Evolutionary conservation across 1,139 yeast species (phyloP).

Genomic region (Geotrichum cucujoidarum): DNA sequence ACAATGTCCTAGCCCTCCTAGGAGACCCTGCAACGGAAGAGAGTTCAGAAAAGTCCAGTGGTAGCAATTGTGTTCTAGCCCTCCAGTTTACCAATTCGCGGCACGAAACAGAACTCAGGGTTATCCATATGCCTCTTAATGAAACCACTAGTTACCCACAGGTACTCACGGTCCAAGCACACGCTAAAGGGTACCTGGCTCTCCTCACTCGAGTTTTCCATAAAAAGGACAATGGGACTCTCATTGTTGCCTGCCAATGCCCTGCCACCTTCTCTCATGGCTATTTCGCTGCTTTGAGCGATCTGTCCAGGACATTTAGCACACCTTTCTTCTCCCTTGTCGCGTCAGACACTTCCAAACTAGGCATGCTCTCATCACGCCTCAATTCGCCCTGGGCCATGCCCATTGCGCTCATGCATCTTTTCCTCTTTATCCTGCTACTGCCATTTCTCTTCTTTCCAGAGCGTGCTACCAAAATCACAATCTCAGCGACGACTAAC

Average conservation of each 20-base stretch:
- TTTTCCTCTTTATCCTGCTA: slow-evolving; percentile 22
- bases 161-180: slow-evolving; percentile 4
- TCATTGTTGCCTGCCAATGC: slow-evolving; percentile 3
- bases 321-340: slow-evolving; percentile 25
- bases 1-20: not conserved
- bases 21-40: not conserved
- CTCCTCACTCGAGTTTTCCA: not conserved
- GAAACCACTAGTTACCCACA: not conserved
- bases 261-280: slow-evolving; percentile 8
- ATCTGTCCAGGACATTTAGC: slow-evolving; percentile 23
- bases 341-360: slow-evolving; percentile 23
- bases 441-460: slow-evolving; percentile 25
- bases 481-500: not conserved
- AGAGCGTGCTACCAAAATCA: slow-evolving; percentile 5
- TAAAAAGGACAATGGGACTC: not conserved
- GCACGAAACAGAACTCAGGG: slow-evolving; percentile 9
- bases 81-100: slow-evolving; percentile 10
- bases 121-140: slow-evolving; percentile 2
- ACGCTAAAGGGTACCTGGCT: slow-evolving; percentile 5
- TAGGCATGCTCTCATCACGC: slow-evolving; percentile 23
- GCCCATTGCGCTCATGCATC: slow-evolving; percentile 26
- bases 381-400: slow-evolving; percentile 28
- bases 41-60: too few relatives aligned
- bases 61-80: too few relatives aligned
- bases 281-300: slow-evolving; percentile 19